A percentile compares a stretch with the other conserved stretches of the same genome.
Evolutionary conservation across 2,329 filamentous ascomycete genomes (phyloP).

Genomic region (Stachybotrys chlorohalonatus): DNA sequence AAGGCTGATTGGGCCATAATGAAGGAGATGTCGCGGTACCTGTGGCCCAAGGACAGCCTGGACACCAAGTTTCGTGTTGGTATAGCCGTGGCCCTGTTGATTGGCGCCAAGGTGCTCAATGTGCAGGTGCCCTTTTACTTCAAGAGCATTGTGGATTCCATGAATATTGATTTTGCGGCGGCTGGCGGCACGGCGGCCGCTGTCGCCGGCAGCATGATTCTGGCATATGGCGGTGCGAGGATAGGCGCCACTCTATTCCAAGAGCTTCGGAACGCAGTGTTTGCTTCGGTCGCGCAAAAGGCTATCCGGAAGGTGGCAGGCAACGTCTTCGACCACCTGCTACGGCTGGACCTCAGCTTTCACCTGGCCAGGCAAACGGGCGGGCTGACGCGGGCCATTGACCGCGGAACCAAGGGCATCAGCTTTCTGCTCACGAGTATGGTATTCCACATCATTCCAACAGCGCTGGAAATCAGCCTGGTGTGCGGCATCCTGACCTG

Average conservation of each 20-base stretch:
- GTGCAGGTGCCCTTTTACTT: slow-evolving; percentile 99
- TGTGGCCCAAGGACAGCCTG: slow-evolving; percentile 82
- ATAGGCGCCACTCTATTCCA: slow-evolving; percentile 87
- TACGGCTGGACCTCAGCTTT: slow-evolving; percentile 85
- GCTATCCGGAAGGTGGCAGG: slow-evolving; percentile 85
- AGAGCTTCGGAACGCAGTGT: slow-evolving; percentile 90
- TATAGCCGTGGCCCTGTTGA: slow-evolving; percentile 70
- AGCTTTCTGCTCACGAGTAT: slow-evolving; percentile 95
- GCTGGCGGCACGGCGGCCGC: slow-evolving; percentile 83
- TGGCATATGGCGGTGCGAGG: slow-evolving; percentile 83
- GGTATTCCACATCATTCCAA: slow-evolving; percentile 96
- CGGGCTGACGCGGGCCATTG: slow-evolving; percentile 85
- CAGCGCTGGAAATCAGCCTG: slow-evolving; percentile 85
- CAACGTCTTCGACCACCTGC: slow-evolving; percentile 85
- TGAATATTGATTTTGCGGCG: slow-evolving; percentile 90
- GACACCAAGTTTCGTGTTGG: slow-evolving; percentile 74
- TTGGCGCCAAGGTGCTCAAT: slow-evolving; percentile 91
- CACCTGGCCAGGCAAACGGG: slow-evolving; percentile 92
- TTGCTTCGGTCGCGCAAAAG: slow-evolving; percentile 94
- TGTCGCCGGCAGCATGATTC: slow-evolving; percentile 83
- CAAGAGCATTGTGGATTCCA: slow-evolving; percentile 92
- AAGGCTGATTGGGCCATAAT: slow-evolving; percentile 98
- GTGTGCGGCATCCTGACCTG: slow-evolving; percentile 96
- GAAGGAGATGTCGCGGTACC: slow-evolving; percentile 91
- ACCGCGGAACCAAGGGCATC: slow-evolving; percentile 95